Evolutionary conservation across 2,329 filamentous ascomycete species (phyloP).

Genomic region (Chrysosporium queenslandicum): DNA sequence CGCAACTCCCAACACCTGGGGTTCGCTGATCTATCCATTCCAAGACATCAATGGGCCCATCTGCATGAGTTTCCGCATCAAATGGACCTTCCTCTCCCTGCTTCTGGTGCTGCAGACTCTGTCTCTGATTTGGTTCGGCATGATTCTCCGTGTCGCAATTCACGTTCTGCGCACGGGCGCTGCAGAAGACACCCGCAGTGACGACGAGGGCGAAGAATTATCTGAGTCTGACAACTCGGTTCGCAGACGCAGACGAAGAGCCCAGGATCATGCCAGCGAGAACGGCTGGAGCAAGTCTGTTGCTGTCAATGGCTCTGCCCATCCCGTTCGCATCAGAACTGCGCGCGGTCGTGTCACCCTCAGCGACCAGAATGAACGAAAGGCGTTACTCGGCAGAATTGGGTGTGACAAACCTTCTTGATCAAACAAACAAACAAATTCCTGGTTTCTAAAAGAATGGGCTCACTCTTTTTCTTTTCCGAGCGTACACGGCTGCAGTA

Average conservation of each 20-base stretch:
- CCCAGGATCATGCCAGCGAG: conserved; percentile 22
- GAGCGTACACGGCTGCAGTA: conserved; percentile 1
- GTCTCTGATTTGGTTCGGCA: conserved; percentile 76
- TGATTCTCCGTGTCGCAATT: conserved; percentile 75
- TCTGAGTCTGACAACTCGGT: not conserved
- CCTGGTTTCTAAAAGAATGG: not conserved
- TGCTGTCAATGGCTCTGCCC: conserved; percentile 25
- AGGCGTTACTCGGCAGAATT: conserved; percentile 26
- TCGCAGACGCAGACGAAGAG: conserved; percentile 22
- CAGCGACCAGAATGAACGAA: conserved; percentile 33
- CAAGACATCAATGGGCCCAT: conserved; percentile 59
- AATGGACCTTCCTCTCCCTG: conserved; percentile 64
- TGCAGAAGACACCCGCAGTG: conserved; percentile 79
- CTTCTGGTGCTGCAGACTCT: conserved; percentile 70
- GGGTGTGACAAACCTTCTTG: conserved; percentile 26
- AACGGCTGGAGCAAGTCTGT: conserved; percentile 26
- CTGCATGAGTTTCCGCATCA: conserved; percentile 67
- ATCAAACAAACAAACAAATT: too few species aligned
- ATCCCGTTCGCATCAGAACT: conserved; percentile 24
- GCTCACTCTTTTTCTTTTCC: not conserved
- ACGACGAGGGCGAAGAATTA: conserved; percentile 62
- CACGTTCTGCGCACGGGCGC: conserved; percentile 62
- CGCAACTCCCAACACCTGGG: conserved; percentile 37
- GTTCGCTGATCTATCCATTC: conserved; percentile 65
- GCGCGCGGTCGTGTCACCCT: conserved; percentile 32